phyloP scores from a whole-genome alignment of 1,139 yeast species.

The Saccharomyces pastorianus region DNA sequence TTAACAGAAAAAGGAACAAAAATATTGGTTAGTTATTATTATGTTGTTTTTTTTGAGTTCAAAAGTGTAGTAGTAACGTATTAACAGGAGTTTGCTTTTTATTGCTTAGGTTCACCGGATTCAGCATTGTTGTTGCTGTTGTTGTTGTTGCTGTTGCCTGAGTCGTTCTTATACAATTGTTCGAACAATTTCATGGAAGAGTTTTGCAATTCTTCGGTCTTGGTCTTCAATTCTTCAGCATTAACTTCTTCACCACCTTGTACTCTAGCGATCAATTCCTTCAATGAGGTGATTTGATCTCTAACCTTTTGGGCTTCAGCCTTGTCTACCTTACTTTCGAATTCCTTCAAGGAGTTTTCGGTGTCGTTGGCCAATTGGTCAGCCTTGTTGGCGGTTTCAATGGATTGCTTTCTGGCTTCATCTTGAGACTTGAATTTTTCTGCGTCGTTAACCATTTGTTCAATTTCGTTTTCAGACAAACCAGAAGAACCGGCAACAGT shows the following conservation, averaged over 20 bases:
- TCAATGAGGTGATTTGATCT: slow-evolving; percentile 82
- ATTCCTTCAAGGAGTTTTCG: slow-evolving; percentile 76
- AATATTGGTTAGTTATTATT: background rate
- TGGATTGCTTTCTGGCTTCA: slow-evolving; percentile 68
- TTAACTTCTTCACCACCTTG: slow-evolving; percentile 79
- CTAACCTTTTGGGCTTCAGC: slow-evolving; percentile 79
- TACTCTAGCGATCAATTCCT: slow-evolving; percentile 85
- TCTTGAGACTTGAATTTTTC: slow-evolving; percentile 87
- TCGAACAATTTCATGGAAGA: slow-evolving; percentile 90
- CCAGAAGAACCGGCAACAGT: slow-evolving; percentile 97
- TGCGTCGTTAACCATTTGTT: slow-evolving; percentile 91
- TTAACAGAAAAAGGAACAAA: background rate
- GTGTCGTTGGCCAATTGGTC: slow-evolving; percentile 90
- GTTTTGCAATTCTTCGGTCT: slow-evolving; percentile 82
- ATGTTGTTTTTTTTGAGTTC: background rate
- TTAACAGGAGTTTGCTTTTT: slow-evolving; percentile 4
- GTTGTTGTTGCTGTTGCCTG: slow-evolving; percentile 44
- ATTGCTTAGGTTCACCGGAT: slow-evolving; percentile 27
- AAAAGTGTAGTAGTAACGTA: background rate
- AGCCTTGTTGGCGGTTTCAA: slow-evolving; percentile 69
- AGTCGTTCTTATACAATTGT: slow-evolving; percentile 79
- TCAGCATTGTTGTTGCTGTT: slow-evolving; percentile 21
- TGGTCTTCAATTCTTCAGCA: slow-evolving; percentile 89
- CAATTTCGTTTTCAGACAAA: slow-evolving; percentile 81
- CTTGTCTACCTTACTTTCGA: slow-evolving; percentile 56